A percentile compares a stretch with the other conserved stretches of the same genome.
These are phyloP conservation scores for Aspergillus amoenus DNA, from an alignment of 2,329 filamentous ascomycete species.

Conservation along the genomic window DNA sequence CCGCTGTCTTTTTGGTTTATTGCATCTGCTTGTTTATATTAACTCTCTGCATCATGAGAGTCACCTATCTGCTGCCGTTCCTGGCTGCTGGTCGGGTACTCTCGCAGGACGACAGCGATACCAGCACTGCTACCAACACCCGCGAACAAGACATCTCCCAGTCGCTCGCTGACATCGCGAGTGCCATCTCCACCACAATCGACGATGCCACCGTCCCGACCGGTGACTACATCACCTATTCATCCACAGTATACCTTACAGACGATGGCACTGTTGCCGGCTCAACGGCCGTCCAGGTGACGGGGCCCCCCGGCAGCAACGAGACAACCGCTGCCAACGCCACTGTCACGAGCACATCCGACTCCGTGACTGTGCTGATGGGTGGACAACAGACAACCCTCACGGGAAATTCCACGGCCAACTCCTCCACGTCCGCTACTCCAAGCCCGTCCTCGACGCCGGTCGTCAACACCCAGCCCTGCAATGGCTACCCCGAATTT, in stretches of 20 bases:
- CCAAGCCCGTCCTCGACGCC: conserved; percentile 40
- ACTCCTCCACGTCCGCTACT: conserved; percentile 50
- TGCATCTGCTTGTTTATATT: not conserved
- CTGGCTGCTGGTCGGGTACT: conserved; percentile 12
- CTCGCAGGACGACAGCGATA: conserved; percentile 2
- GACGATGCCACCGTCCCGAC: conserved; percentile 34
- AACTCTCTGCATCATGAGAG: conserved; percentile 9
- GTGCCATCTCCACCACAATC: conserved; percentile 22
- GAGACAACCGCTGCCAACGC: conserved; percentile 24
- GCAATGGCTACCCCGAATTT: conserved; percentile 76
- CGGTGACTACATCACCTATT: conserved; percentile 39
- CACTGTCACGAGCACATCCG: conserved; percentile 33
- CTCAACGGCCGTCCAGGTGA: conserved; percentile 28
- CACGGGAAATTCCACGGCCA: conserved; percentile 49
- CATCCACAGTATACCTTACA: conserved; percentile 34
- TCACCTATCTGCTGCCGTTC: conserved; percentile 15
- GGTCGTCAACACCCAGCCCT: conserved; percentile 70
- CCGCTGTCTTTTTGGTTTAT: not conserved
- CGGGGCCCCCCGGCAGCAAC: conserved; percentile 17
- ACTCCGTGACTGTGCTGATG: conserved; percentile 41
- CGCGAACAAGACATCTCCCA: conserved; percentile 13
- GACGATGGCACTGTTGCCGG: conserved; percentile 18
- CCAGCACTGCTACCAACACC: not conserved
- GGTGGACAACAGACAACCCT: conserved; percentile 43
- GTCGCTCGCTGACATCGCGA: conserved; percentile 23